Evolutionary conservation across 2,329 filamentous ascomycete genomes (phyloP).

Genomic region (Fusarium sp.): DNA sequence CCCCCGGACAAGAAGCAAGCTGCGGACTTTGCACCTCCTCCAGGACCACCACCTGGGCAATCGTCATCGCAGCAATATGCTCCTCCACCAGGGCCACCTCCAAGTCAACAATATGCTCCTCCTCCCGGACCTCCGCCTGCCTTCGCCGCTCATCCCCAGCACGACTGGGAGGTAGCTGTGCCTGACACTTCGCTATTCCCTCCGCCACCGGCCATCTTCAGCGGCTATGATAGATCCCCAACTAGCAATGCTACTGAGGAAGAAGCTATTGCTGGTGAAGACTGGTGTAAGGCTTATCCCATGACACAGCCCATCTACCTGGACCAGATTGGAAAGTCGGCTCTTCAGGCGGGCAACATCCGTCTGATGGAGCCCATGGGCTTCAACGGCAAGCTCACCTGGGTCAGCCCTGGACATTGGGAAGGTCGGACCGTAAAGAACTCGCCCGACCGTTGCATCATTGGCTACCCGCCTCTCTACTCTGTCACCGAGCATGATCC

Average conservation of each 20-base stretch:
- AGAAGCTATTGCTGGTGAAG: slow-evolving; percentile 72
- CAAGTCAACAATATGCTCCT: slow-evolving; percentile 43
- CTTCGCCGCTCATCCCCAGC: slow-evolving; percentile 52
- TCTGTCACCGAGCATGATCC: slow-evolving; percentile 70
- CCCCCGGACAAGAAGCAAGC: slow-evolving; percentile 43
- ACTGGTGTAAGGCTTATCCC: slow-evolving; percentile 73
- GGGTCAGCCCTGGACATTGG: slow-evolving; percentile 65
- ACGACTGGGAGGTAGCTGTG: slow-evolving; percentile 78
- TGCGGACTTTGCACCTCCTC: slow-evolving; percentile 21
- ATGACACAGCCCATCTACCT: slow-evolving; percentile 66
- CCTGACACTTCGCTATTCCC: slow-evolving; percentile 80
- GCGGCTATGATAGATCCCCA: slow-evolving; percentile 72
- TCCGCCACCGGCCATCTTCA: slow-evolving; percentile 76
- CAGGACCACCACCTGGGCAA: slow-evolving; percentile 17
- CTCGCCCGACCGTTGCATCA: slow-evolving; percentile 71
- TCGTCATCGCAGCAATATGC: slow-evolving; percentile 24
- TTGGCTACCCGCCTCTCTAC: slow-evolving; percentile 78
- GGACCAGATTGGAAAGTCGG: slow-evolving; percentile 58
- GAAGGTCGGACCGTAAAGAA: slow-evolving; percentile 53
- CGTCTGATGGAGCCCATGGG: slow-evolving; percentile 63
- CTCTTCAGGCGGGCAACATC: slow-evolving; percentile 64
- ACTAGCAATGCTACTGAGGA: slow-evolving; percentile 75
- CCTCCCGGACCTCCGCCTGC: slow-evolving; percentile 51
- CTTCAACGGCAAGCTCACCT: slow-evolving; percentile 61
- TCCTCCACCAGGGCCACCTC: slow-evolving; percentile 49